Evolutionary conservation across 192 early-diverging fungal species (phyloP), one percentile per base, ranked within the genome.

Genomic region (Entomortierella beljakovae): DNA sequence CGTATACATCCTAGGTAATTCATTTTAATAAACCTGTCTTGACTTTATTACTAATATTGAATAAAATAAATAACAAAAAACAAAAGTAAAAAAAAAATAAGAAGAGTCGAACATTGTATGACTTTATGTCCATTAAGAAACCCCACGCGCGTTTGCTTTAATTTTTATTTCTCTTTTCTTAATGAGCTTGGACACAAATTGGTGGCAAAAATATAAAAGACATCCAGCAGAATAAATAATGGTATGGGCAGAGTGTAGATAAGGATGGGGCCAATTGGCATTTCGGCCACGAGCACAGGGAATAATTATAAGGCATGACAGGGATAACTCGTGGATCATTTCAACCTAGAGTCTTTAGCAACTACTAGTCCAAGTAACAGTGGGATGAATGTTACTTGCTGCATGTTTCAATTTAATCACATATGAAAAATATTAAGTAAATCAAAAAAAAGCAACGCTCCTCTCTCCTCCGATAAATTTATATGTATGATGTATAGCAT

Each of bases 211-310:
- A 11, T 10, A 20, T 20, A 11, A 43, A 60, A 2, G 33, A 25
- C 38, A 11, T 48, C n/a, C 20, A 23, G 7, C 37, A 6, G 7
- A 9, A 40, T 9, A 13, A 13, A 40, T 40, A 28, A 15, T 20
- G 23, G 25, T 20, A 34, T 48, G n/a, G 28, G 26, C 31, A 6
- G 34, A 53, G 1, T 46, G 33, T 20, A 72, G 70, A 64, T 72
- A 72, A 64, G 53, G 52, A 64, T 48, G 43, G 35, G 70, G 70
- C 70, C 61, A 72, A 72, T 72, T 72, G 70, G 70, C 70, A 49
- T 20, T 72, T 72, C 61, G 70, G 70, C 70, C 23, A 38, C 15
- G 49, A 59, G 32, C 70, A 72, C 62, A 59, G 52, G 70, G 54
- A 33, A 29, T 26, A 49, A 40, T 35, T 32, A 34, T 16, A 69